Evolutionary conservation across 2,329 filamentous ascomycete genomes (phyloP), one percentile per base, ranked within the genome.

Genomic region (Claviceps spartinae): DNA sequence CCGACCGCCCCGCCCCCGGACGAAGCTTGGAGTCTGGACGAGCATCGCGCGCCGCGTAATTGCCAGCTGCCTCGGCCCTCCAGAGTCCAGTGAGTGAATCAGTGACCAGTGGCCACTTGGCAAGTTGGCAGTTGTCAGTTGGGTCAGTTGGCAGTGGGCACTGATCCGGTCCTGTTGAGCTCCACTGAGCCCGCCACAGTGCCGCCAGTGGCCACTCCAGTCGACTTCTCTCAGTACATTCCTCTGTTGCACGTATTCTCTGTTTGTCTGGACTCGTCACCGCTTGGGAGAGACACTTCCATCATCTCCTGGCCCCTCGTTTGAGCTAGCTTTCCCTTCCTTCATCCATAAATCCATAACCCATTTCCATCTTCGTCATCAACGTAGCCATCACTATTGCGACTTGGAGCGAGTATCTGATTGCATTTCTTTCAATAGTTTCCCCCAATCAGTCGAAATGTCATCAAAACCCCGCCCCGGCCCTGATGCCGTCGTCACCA

Each of bases 401-500:
- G 34, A 46, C 42, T 30, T 40, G 26, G 14, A 22, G 30, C 42
- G 4, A 4, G 14, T 16, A 4, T 26, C 30, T 50, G 36, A 20
- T 46, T 51, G 40, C 42, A 36, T 40, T 51, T 26, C 42, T 30
- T 7, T 34, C 38, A 52, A 34, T 16, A n/a, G 5, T 26, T 2
- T 4, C 9, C 20, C 9, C 30, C 30, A 16, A 26, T 44, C 14
- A n/a, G 16, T 43, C 22, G 54, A 52, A 54, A 67, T 67, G 63
- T 59, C 64, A 56, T 58, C 63, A 42, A 52, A 55, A 37, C 51
- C 59, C 40, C 54, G 51, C 11, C 14, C 53, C 45, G 45, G 48
- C 43, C 59, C 61, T 37, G 67, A 69, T 49, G 57, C 62, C 58
- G 57, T 63, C 56, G 86, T 97, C 69, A 88, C 85, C 58, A 74